These are phyloP conservation scores for Candida tunisiensis DNA, from an alignment of 1,139 yeast genomes.

Conservation along the genomic window DNA sequence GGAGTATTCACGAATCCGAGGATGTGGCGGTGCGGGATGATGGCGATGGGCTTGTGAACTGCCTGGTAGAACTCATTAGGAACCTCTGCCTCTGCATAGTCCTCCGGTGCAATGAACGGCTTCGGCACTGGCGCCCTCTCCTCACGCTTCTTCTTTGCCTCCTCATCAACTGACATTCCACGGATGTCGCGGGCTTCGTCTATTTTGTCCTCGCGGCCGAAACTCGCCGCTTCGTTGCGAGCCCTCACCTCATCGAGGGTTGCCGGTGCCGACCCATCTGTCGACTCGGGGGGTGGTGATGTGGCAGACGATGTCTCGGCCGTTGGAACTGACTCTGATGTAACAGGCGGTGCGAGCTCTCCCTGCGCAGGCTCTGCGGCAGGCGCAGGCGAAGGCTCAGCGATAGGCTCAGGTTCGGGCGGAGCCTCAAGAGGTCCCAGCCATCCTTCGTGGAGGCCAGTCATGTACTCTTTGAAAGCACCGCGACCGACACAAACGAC, in stretches of 20 bases:
- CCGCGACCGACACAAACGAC: constrained; percentile 90
- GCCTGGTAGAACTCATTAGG: constrained; percentile 2
- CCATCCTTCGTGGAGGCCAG: constrained; percentile 88
- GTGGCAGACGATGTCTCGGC: too few species aligned
- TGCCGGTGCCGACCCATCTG: constrained; percentile 2
- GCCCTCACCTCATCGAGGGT: constrained; percentile 2
- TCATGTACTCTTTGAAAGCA: constrained; percentile 80
- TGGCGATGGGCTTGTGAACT: constrained; percentile 7
- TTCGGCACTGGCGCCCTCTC: constrained; percentile 12
- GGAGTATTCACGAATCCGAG: constrained; percentile 72
- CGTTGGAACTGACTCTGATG: constrained; percentile 4
- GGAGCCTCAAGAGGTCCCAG: constrained; percentile 80
- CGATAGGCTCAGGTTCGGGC: constrained; percentile 2
- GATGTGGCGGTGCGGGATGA: constrained; percentile 15
- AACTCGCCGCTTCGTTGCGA: not conserved
- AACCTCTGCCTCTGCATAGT: constrained; percentile 6
- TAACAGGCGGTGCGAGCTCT: constrained; percentile 3
- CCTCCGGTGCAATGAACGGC: constrained; percentile 15
- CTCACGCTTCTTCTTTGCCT: constrained; percentile 4
- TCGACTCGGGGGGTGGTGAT: too few species aligned
- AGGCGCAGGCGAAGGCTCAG: constrained; percentile 1
- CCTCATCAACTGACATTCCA: too few species aligned
- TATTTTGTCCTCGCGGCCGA: not conserved
- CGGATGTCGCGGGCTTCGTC: not conserved
- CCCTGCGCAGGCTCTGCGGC: not conserved